Evolutionary conservation across 1,139 yeast genomes (phyloP).

Genomic region (Geotrichum fermentans): DNA sequence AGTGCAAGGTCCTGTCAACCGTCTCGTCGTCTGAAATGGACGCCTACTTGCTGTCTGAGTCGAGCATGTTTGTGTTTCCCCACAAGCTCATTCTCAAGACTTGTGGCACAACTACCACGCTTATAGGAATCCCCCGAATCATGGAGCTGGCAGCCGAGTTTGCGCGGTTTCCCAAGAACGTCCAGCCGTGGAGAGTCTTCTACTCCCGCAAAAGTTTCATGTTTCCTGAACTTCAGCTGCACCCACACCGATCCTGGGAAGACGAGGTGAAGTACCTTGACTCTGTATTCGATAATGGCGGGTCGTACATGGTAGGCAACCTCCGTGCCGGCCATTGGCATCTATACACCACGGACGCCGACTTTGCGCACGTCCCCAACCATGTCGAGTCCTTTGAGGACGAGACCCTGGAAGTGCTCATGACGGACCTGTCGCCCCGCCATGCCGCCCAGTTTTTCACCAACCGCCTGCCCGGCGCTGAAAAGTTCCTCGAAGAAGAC

Average conservation of each 20-base stretch:
- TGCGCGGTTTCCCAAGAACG: constrained; percentile 33
- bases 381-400: constrained; percentile 40
- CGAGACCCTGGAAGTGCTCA: constrained; percentile 82
- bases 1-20: constrained; percentile 82
- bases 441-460: constrained; percentile 60
- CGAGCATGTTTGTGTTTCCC: constrained; percentile 82
- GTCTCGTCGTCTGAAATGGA: constrained; percentile 64
- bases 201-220: constrained; percentile 88
- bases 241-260: constrained; percentile 81
- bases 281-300: constrained; percentile 54
- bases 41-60: constrained; percentile 83
- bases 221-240: constrained; percentile 83
- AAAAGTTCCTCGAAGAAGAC: constrained; percentile 35
- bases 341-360: constrained; percentile 56
- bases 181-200: constrained; percentile 60
- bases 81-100: constrained; percentile 86
- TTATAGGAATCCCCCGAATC: constrained; percentile 67
- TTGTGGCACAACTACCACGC: constrained; percentile 92
- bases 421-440: constrained; percentile 72
- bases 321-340: constrained; percentile 86
- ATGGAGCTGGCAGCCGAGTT: constrained; percentile 46
- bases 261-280: constrained; percentile 71
- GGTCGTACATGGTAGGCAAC: constrained; percentile 77
- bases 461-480: constrained; percentile 46
- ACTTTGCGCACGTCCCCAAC: constrained; percentile 15